Base-by-base conservation (phyloP, 2,329 filamentous ascomycete genomes). In the Thelonectria blattea region DNA sequence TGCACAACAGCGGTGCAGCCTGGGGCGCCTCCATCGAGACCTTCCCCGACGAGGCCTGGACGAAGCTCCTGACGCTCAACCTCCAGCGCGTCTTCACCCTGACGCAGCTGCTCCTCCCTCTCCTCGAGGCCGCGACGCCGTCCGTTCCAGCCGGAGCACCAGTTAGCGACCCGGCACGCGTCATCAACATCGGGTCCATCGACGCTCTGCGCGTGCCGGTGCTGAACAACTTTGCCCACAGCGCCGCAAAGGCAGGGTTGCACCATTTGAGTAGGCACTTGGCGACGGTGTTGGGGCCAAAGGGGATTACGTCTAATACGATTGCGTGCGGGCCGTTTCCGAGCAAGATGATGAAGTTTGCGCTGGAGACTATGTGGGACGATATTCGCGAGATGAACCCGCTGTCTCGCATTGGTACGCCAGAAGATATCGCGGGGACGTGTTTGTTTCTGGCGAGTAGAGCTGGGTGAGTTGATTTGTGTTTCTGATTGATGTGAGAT, bases 271-370 rank as follows among this genome's bases (percentile, higher is more conserved):
- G 79, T 48, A 75, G 85, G 27, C 84, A 87, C 12, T 73, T 90
- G 42, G 86, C 87, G 2, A 78, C 81, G 52, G 84, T 88, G 68
- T 75, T 90, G 34, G 88, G 87, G 0, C 83, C 82, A 58, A 70
- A 83, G 45, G 80, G 84, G 54, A 82, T 90, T 60, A 90, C 87
- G 37, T 83, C 79, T 63, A 92, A 92, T 71, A 86, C 87, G 3
- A 76, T 92, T 57, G 90, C 90, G 6, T 91, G 89, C 70, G 90
- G 90, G 3, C 89, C 89, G 3, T 90, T 90, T 62, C 81, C 87
- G 65, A 87, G 82, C 62, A 88, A 88, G 78, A 90, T 90, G 88
- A 88, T 88, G 86, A 82, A 81, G 58, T 82, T 81, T 18, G 86
- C 85, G 59, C 75, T 90, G 61, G 80, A 86, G 61, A 75, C 79